Evolutionary conservation across 257 asterid genomes (phyloP).

Genomic region (Solanum rostratum): DNA sequence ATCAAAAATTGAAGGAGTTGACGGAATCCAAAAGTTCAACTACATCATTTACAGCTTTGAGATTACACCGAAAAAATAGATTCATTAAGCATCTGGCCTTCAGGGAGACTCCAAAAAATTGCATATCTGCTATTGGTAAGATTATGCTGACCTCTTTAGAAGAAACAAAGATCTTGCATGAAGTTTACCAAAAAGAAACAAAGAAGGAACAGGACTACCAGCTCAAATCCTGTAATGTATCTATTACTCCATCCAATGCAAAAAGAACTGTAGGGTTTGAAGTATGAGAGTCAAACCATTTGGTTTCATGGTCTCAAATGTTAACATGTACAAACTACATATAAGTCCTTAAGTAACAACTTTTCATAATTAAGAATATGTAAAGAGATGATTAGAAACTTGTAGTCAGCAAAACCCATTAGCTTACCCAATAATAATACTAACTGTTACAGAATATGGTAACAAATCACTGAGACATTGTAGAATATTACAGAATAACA

Average conservation of each 20-base stretch:
- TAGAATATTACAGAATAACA: no score
- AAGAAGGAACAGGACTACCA: background rate
- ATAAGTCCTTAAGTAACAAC: background rate
- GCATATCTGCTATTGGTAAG: background rate
- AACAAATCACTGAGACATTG: no score
- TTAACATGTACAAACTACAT: background rate
- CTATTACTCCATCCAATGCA: background rate
- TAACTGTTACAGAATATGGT: no score
- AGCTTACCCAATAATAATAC: background rate
- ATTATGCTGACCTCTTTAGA: background rate
- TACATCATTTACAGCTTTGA: background rate
- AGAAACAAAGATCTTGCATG: background rate
- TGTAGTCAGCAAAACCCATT: background rate
- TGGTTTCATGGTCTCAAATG: background rate
- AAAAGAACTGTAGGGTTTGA: background rate
- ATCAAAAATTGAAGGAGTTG: background rate
- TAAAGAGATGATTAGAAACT: background rate
- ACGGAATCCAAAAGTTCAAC: background rate
- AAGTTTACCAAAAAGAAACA: background rate
- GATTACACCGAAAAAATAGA: background rate
- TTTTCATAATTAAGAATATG: background rate
- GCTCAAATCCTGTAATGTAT: background rate
- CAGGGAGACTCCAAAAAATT: background rate
- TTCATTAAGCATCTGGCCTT: background rate
- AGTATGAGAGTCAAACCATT: background rate